A percentile compares a stretch with the other conserved stretches of the same genome.
Conservation (phyloP, 2,329 filamentous ascomycete species). For the Aureobasidium melanogenum region DNA sequence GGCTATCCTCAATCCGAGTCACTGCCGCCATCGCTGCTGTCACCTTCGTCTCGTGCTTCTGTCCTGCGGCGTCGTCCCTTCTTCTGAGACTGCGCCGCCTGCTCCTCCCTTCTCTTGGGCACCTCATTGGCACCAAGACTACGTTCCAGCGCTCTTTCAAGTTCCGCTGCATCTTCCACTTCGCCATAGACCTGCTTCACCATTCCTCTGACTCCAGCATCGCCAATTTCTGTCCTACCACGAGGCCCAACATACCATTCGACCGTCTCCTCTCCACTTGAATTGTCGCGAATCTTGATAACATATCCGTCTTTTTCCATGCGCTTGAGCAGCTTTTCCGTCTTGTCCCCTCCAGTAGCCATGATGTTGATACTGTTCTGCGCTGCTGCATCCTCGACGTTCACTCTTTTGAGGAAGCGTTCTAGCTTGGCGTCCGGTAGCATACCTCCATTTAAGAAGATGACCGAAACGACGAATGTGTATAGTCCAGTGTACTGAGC, state of each 20-base stretch:
- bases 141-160: slow-evolving; percentile 26
- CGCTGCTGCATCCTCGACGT: slow-evolving; percentile 55
- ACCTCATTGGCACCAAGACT: slow-evolving; percentile 22
- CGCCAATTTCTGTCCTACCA: slow-evolving; percentile 74
- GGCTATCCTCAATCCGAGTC: slow-evolving; percentile 11
- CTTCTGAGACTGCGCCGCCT: neutral
- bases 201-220: slow-evolving; percentile 64
- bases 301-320: slow-evolving; percentile 81
- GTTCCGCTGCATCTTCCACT: slow-evolving; percentile 22
- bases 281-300: slow-evolving; percentile 59
- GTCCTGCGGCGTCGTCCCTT: neutral
- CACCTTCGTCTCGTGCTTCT: neutral
- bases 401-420: slow-evolving; percentile 64
- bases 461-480: slow-evolving; percentile 67
- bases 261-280: slow-evolving; percentile 63
- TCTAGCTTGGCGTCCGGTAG: slow-evolving; percentile 72
- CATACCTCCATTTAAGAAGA: slow-evolving; percentile 61
- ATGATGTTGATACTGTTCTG: slow-evolving; percentile 15
- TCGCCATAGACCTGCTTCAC: slow-evolving; percentile 49
- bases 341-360: slow-evolving; percentile 46
- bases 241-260: slow-evolving; percentile 81
- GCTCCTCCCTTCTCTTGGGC: neutral
- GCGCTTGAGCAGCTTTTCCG: slow-evolving; percentile 62
- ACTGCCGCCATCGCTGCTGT: slow-evolving; percentile 2
- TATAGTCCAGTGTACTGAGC: slow-evolving; percentile 76